These are phyloP conservation scores for Pugionium cornutum DNA, from an alignment of 345 rosid species.

Conservation along the genomic window DNA sequence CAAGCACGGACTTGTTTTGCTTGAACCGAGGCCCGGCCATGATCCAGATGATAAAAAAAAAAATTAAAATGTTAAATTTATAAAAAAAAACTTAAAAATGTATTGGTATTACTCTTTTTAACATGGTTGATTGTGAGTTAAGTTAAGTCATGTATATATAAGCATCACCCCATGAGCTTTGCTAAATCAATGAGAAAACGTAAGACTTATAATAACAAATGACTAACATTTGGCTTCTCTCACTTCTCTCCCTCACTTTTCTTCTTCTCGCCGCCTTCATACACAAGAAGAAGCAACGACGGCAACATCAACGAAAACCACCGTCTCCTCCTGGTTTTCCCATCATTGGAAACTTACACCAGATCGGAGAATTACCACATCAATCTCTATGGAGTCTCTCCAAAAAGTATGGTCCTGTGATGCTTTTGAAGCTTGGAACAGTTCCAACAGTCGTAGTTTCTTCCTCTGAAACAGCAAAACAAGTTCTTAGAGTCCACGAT, in stretches of 20 bases:
- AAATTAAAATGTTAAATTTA: too few relatives aligned
- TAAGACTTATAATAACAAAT: background rate
- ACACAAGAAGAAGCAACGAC: background rate
- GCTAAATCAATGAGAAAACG: too few relatives aligned
- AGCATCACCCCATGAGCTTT: too few relatives aligned
- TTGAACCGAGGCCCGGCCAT: too few relatives aligned
- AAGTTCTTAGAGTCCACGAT: constrained; percentile 47
- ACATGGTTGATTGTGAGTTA: too few relatives aligned
- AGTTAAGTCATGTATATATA: too few relatives aligned
- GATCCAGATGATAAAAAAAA: too few relatives aligned
- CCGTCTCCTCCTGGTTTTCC: constrained; percentile 50
- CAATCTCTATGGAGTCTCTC: constrained; percentile 47
- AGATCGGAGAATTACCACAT: constrained; percentile 38
- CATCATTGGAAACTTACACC: constrained; percentile 53
- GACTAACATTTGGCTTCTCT: constrained; percentile 16
- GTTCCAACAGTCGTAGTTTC: constrained; percentile 45
- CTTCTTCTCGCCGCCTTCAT: constrained; percentile 11
- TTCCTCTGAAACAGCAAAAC: constrained; percentile 47
- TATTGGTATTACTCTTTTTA: too few relatives aligned
- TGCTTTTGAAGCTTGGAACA: constrained; percentile 47
- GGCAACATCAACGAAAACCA: constrained; percentile 35
- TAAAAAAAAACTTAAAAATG: too few relatives aligned
- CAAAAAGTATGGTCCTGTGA: constrained; percentile 52
- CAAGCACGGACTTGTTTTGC: too few relatives aligned
- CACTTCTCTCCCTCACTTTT: constrained; percentile 1